Evolutionary conservation across 345 rosid species (phyloP).

Genomic region (Hibiscus syriacus): DNA sequence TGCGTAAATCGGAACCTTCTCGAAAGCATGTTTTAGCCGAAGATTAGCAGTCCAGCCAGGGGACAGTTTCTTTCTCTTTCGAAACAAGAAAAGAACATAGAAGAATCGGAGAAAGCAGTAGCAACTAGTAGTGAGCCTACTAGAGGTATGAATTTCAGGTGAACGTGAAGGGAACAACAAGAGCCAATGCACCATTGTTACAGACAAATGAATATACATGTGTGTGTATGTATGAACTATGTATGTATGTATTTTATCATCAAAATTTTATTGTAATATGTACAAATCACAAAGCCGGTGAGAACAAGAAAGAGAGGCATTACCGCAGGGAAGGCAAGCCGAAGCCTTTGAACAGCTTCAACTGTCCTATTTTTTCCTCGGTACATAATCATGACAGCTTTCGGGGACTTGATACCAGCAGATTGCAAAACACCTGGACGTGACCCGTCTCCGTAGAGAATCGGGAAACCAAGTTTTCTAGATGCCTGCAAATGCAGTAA

Average conservation of each 20-base stretch:
- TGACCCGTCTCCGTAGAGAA: constrained; percentile 88
- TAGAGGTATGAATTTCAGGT: no score
- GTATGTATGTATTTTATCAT: background rate
- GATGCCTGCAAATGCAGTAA: constrained; percentile 44
- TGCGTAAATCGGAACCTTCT: constrained; percentile 78
- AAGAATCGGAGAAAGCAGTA: no score
- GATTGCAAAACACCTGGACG: constrained; percentile 76
- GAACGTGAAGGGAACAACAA: no score
- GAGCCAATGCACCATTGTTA: no score
- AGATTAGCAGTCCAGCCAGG: constrained; percentile 4
- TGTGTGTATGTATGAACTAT: no score
- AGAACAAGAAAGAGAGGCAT: background rate
- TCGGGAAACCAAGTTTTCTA: constrained; percentile 75
- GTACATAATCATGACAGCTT: constrained; percentile 92
- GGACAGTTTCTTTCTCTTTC: no score
- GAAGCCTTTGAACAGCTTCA: constrained; percentile 86
- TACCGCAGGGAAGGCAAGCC: constrained; percentile 82
- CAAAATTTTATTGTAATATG: background rate
- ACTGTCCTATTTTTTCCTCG: constrained; percentile 66
- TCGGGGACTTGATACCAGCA: constrained; percentile 82
- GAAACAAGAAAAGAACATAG: no score
- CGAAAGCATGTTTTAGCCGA: constrained; percentile 12
- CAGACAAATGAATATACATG: no score
- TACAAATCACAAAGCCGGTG: background rate
- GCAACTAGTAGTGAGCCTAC: no score